Evolutionary conservation across 495 filamentous ascomycete genomes (phyloP).

Genomic region (Endocarpon pusillum): DNA sequence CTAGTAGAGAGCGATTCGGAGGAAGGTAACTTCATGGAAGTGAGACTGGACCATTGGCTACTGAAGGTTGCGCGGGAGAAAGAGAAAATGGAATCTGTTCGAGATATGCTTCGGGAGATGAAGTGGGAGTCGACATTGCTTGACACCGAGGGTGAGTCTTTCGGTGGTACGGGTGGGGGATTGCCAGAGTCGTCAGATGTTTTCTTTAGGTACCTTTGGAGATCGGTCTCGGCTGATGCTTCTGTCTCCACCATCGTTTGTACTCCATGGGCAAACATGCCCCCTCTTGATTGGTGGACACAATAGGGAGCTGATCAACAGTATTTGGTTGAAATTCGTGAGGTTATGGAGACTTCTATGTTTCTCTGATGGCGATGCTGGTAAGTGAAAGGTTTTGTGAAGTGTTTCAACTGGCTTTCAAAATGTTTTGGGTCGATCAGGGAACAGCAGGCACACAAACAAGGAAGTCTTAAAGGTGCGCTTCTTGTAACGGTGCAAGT

Average conservation of each 20-base stretch:
- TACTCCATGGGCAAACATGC: no score
- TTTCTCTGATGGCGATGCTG: no score
- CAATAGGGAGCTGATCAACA: no score
- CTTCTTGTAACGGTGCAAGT: no score
- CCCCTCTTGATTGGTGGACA: no score
- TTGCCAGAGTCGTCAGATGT: slow-evolving; percentile 23
- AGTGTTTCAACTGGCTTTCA: no score
- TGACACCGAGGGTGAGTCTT: slow-evolving; percentile 21
- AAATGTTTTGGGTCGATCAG: no score
- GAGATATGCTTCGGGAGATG: slow-evolving; percentile 27
- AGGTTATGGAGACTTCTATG: no score
- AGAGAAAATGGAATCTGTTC: slow-evolving; percentile 73
- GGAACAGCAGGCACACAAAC: no score
- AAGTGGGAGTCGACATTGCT: slow-evolving; percentile 34
- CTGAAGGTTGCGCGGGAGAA: slow-evolving; percentile 79
- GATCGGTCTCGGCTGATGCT: slow-evolving; percentile 20
- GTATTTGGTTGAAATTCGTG: no score
- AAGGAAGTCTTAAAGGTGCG: no score
- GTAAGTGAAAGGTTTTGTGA: no score
- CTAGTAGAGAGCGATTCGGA: slow-evolving; percentile 62
- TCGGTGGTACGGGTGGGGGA: slow-evolving; percentile 19
- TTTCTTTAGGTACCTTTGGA: slow-evolving; percentile 28
- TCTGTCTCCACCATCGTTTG: slow-evolving; percentile 1
- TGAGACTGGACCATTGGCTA: slow-evolving; percentile 75
- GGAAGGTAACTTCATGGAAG: slow-evolving; percentile 68